phyloP scores from a whole-genome alignment of 768 basidiomycete species.

The Dacryopinax primogenitus region DNA sequence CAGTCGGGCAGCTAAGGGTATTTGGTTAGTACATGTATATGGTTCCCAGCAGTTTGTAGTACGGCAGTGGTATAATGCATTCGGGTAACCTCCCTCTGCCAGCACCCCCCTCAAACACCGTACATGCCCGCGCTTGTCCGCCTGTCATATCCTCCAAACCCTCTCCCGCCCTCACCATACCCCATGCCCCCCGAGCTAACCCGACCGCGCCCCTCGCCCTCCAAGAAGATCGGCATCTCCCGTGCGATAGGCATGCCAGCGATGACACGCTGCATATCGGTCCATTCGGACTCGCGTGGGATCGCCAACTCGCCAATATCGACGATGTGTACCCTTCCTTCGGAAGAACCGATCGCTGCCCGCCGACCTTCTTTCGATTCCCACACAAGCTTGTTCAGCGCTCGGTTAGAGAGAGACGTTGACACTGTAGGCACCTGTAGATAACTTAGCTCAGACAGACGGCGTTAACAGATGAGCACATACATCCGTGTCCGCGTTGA shows the following conservation, averaged over 20 bases:
- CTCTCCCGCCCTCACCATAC: neutral
- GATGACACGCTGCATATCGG: conserved; percentile 77
- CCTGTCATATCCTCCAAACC: neutral
- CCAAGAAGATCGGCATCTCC: conserved; percentile 4
- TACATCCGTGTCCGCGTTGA: conserved; percentile 95
- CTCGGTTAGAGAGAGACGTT: conserved; percentile 63
- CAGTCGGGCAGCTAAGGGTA: neutral
- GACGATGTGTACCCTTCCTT: conserved; percentile 86
- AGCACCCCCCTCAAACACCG: neutral
- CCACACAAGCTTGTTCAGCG: conserved; percentile 93
- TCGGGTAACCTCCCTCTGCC: neutral
- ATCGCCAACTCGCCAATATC: conserved; percentile 86
- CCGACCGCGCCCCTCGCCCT: neutral
- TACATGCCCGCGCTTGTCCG: neutral
- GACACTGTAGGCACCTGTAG: conserved; percentile 81
- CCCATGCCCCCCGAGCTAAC: neutral
- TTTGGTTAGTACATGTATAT: neutral
- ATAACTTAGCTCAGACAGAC: neutral
- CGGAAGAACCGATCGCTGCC: conserved; percentile 79
- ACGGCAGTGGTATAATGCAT: neutral
- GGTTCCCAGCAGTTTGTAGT: neutral
- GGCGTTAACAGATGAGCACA: conserved; percentile 21
- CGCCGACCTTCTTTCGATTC: conserved; percentile 85
- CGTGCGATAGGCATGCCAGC: conserved; percentile 38
- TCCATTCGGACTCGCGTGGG: conserved; percentile 86